A percentile compares a stretch with the other conserved stretches of the same genome.
Evolutionary conservation across 2,329 filamentous ascomycete species (phyloP).

Genomic region (Verticillium dahliae): DNA sequence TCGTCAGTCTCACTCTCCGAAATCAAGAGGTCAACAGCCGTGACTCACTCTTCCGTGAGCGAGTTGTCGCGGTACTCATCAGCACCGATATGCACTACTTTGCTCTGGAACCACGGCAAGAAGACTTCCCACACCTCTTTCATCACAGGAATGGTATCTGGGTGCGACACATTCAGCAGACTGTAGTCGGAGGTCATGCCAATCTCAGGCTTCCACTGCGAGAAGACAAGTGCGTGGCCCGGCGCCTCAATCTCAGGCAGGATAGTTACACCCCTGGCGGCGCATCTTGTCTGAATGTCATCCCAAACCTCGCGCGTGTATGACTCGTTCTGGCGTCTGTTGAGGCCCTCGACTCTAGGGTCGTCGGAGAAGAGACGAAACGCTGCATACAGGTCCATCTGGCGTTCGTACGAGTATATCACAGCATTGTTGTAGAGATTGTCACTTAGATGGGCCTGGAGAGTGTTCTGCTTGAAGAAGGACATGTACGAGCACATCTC

Average conservation of each 20-base stretch:
- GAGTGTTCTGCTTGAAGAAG: conserved; percentile 41
- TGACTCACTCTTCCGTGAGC: not conserved
- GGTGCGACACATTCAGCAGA: conserved; percentile 44
- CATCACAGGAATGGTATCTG: conserved; percentile 41
- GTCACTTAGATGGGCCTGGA: conserved; percentile 42
- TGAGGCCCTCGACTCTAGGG: conserved; percentile 12
- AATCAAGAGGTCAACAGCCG: not conserved
- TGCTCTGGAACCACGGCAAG: conserved; percentile 46
- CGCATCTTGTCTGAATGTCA: conserved; percentile 41
- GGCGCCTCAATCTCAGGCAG: conserved; percentile 50
- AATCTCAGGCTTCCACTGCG: conserved; percentile 49
- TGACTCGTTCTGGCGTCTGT: conserved; percentile 17
- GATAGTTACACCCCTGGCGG: conserved; percentile 41
- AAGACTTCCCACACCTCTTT: conserved; percentile 45
- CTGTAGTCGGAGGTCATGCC: conserved; percentile 34
- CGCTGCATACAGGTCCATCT: conserved; percentile 43
- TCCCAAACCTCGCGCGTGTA: conserved; percentile 30
- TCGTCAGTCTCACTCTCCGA: not conserved
- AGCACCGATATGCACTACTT: conserved; percentile 46
- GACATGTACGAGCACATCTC: conserved; percentile 36
- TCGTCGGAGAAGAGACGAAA: conserved; percentile 30
- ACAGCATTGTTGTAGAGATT: conserved; percentile 38
- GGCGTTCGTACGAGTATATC: conserved; percentile 38
- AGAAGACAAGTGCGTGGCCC: conserved; percentile 44
- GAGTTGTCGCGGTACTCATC: conserved; percentile 38